Percentiles rank a stretch among this genome's conserved stretches.
Evolutionary conservation across 2,329 filamentous ascomycete genomes (phyloP).

Genomic region (Hymenoscyphus linearis): DNA sequence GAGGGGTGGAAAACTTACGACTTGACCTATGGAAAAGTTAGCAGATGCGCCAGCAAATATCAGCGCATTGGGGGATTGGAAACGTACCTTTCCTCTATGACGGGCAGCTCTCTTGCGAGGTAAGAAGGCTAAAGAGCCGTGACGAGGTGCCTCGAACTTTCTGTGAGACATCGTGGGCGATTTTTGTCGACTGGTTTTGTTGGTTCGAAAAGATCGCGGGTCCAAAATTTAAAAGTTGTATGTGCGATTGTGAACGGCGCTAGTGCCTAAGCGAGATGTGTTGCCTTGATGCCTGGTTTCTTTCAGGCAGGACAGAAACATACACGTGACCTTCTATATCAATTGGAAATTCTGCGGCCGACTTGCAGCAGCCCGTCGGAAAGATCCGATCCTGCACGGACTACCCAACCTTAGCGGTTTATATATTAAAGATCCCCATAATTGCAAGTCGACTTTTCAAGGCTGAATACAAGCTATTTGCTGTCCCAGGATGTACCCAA

Average conservation of each 20-base stretch:
- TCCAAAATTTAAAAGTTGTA: not conserved
- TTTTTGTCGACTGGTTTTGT: not conserved
- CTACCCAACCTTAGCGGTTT: not conserved
- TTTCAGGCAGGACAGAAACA: too few species aligned
- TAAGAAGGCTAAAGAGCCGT: conserved; percentile 86
- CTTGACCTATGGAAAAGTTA: conserved; percentile 12
- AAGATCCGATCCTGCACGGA: not conserved
- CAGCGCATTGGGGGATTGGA: not conserved
- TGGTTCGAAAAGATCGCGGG: not conserved
- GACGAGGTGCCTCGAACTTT: conserved; percentile 65
- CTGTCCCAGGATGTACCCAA: too few species aligned
- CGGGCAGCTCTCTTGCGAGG: conserved; percentile 89
- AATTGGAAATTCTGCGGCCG: too few species aligned
- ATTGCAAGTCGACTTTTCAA: not conserved
- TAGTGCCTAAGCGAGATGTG: not conserved
- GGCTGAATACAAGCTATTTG: not conserved
- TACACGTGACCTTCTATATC: not conserved
- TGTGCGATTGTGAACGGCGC: not conserved
- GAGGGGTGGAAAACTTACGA: conserved; percentile 7
- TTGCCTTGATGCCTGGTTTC: too few species aligned
- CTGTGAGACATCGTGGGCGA: conserved; percentile 24
- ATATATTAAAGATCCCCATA: not conserved
- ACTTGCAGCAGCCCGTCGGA: not conserved
- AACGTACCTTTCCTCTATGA: conserved; percentile 96
- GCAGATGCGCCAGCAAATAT: conserved; percentile 1